phyloP scores from a whole-genome alignment of 345 rosid genomes.

The Pseudoturritis turrita region DNA sequence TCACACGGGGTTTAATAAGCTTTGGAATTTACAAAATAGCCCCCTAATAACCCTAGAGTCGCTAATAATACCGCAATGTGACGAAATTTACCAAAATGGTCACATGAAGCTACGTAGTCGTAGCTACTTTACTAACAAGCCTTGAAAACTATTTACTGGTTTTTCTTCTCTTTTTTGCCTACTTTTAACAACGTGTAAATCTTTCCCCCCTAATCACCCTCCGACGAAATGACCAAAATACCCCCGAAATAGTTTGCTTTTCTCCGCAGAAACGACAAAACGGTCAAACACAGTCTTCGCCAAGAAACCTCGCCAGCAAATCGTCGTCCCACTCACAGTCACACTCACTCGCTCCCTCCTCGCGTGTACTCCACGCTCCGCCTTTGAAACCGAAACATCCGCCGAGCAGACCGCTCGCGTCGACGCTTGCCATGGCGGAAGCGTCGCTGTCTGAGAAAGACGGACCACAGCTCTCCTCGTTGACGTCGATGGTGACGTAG shows the following conservation, averaged over 20 bases:
- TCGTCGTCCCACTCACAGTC: conserved; percentile 32
- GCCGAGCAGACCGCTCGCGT: conserved; percentile 39
- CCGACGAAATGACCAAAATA: background rate
- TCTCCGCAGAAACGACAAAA: conserved; percentile 3
- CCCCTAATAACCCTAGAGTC: background rate
- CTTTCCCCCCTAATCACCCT: background rate
- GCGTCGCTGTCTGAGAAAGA: conserved; percentile 69
- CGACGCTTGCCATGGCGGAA: conserved; percentile 77
- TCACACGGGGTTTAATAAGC: background rate
- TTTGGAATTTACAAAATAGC: background rate
- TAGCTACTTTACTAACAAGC: background rate
- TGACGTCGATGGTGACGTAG: conserved; percentile 73
- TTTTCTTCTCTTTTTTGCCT: background rate
- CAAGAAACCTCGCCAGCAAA: conserved; percentile 44
- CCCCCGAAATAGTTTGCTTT: background rate
- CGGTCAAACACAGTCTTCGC: conserved; percentile 37
- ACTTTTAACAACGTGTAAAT: conserved; percentile 5
- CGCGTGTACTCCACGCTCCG: conserved; percentile 34
- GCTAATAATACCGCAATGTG: background rate
- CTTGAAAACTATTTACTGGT: background rate
- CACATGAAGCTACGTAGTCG: background rate
- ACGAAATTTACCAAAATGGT: conserved; percentile 2
- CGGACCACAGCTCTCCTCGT: conserved; percentile 87
- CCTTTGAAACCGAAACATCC: background rate
- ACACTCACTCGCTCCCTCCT: conserved; percentile 24